Base-by-base conservation (phyloP, 345 rosid genomes). In the Acer saccharum region DNA sequence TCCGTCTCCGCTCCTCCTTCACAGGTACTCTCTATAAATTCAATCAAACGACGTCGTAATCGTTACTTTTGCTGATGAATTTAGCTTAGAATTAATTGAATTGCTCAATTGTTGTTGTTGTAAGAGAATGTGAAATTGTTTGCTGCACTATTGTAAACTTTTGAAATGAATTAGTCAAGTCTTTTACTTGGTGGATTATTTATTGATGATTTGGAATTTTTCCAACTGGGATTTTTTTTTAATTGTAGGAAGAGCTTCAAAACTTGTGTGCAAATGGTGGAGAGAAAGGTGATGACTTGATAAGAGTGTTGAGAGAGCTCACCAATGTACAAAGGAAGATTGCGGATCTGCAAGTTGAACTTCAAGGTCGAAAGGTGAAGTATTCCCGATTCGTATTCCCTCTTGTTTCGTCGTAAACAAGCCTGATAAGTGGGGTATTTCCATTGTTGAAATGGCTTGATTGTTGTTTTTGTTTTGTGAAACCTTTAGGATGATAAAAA, bases 301-400 rank as follows among this genome's bases (percentile, higher is more conserved):
- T 93, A 48, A 90, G 81, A 86, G 99, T 94, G 21, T 84, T 94
- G 57, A 84, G 98, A 43, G 97, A 97, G 81, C 83, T 97, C 66
- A 94, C 93, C n/a, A 71, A 88, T 76, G 97, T 97, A 6, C 98
- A 94, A 70, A 89, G 98, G 67, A 94, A 94, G 85, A 97, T 93
- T 65, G 92, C 98, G 20, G 99, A 97, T 78, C 86, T 94, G 76
- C 99, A 94, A 84, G 98, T 93, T 25, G 98, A 97, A 82, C 94
- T 97, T 82, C 98, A 97, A 87, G 99, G 99, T 63, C 87, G 99
- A 80, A 97, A 94, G 99, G 99, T 94, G 78, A 64, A 10, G 35
- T 41, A 55, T 78, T 25, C 10, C 27, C 20, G 73, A 35, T 68
- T 9, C 12, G 7, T 50, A 16, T 69, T 23, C 60, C 32, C 13